Conservation (phyloP, 2,329 filamentous ascomycete species). For the Xylaria polymorpha region DNA sequence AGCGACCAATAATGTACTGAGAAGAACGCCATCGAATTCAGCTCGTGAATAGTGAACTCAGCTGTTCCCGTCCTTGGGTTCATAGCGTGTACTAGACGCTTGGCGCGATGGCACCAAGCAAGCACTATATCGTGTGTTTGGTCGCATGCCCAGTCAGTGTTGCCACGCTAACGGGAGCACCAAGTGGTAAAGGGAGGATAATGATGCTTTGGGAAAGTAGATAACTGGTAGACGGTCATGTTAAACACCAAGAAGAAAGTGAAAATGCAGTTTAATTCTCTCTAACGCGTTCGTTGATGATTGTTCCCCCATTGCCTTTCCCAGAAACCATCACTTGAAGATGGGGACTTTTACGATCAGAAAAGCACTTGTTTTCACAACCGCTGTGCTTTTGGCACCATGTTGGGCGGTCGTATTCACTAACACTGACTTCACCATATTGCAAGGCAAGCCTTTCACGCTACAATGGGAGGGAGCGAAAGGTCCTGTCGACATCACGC, state of each 20-base stretch:
- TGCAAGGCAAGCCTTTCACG: constrained; percentile 10
- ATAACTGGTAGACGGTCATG: not conserved
- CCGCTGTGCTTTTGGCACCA: not conserved
- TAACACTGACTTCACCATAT: constrained; percentile 4
- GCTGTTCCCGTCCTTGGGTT: not conserved
- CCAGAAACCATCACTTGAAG: not conserved
- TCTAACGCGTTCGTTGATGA: not conserved
- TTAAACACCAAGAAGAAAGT: not conserved
- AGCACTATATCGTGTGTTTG: not conserved
- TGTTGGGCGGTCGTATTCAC: constrained; percentile 18
- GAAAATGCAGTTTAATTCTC: not conserved
- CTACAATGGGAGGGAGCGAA: constrained; percentile 15
- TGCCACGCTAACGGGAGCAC: constrained; percentile 3
- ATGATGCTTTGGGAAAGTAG: not conserved
- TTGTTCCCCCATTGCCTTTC: not conserved
- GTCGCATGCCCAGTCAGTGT: not conserved
- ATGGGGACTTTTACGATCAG: not conserved
- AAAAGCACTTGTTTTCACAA: not conserved
- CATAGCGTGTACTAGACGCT: not conserved
- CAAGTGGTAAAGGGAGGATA: not conserved
- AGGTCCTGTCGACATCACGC: constrained; percentile 13
- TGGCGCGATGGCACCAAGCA: not conserved
- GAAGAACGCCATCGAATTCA: constrained; percentile 21
- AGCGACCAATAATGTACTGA: constrained; percentile 3
- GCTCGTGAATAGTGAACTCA: constrained; percentile 13